Evolutionary conservation across 2,329 filamentous ascomycete genomes (phyloP), one percentile per base, ranked within the genome.

Genomic region (Arachnopeziza araneosa): DNA sequence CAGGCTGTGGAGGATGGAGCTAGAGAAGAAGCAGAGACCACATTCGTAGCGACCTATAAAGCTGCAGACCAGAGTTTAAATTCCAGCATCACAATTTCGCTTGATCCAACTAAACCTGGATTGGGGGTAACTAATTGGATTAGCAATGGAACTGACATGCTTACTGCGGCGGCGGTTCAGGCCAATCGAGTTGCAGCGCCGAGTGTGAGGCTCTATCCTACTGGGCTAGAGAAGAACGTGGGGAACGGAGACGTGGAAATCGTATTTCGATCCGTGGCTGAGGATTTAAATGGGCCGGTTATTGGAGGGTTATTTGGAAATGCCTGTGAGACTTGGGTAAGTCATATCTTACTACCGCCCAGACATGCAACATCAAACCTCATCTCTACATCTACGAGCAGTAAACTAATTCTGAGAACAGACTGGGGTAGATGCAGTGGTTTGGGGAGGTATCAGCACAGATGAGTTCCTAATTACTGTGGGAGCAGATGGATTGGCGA

Each of bases 1-100:
- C 73, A 73, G 0, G 71, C 72, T 1, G 58, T 75, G 6, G 66
- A 70, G 57, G 65, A 63, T 0, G 70, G 74, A 54, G 73, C 72
- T 0, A 66, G 67, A 10, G 55, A 50, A 14, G 70, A 75, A 62
- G 69, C 72, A 1, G 51, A 59, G 7, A 48, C 2, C 68, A 55
- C 22, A 10, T 64, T 70, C 3, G 71, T 67, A 2, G 75, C 74
- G 56, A 65, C 52, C 0, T 70, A 68, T 22, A 32, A 26, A 2
- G 23, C 51, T 48, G 57, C 67, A 1, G 57, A 60, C 24, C 50
- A 52, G 9, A 59, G 23, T 30, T 48, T 62, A 2, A 65, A 64
- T 24, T 59, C 57, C 8, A 60, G 53, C 6, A 60, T 65, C 6
- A 56, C 56, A 2, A 49, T 65, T 14, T 50, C 54, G 4, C 62